phyloP scores from a whole-genome alignment of 495 filamentous ascomycete genomes.

The Corynascus novoguineensis region DNA sequence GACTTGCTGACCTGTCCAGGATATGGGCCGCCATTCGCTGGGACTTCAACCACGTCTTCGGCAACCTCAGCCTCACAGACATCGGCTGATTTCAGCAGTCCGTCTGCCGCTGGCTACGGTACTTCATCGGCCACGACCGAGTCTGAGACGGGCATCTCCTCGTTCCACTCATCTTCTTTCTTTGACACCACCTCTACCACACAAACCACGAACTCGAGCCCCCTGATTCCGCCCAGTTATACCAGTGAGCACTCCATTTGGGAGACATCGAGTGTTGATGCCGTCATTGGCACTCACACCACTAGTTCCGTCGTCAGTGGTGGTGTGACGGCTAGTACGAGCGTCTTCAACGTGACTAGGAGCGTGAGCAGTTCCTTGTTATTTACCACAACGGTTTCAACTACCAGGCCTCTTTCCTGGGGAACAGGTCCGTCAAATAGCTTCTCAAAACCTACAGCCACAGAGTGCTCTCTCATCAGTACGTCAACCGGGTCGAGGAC shows the following conservation, averaged over 20 bases:
- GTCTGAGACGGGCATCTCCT: background rate
- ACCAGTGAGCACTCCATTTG: background rate
- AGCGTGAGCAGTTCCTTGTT: background rate
- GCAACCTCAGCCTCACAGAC: background rate
- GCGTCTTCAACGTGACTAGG: background rate
- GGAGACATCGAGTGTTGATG: slow-evolving; percentile 6
- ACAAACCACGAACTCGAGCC: background rate
- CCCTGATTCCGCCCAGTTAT: background rate
- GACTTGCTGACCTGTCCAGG: background rate
- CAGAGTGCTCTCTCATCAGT: background rate
- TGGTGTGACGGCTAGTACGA: background rate
- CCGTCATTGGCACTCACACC: background rate
- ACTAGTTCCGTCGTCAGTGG: background rate
- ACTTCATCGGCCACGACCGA: background rate
- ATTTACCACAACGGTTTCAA: background rate
- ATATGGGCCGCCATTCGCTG: background rate
- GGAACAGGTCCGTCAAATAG: background rate
- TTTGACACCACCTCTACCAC: background rate
- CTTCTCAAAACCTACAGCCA: background rate
- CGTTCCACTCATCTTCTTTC: background rate
- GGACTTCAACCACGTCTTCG: background rate
- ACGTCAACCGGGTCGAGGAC: slow-evolving; percentile 12
- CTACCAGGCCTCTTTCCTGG: too few relatives aligned
- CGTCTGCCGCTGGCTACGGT: background rate
- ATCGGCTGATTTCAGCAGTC: background rate